Conservation (phyloP, 1,284 basidiomycete species). For the Trichosporon sp. region DNA sequence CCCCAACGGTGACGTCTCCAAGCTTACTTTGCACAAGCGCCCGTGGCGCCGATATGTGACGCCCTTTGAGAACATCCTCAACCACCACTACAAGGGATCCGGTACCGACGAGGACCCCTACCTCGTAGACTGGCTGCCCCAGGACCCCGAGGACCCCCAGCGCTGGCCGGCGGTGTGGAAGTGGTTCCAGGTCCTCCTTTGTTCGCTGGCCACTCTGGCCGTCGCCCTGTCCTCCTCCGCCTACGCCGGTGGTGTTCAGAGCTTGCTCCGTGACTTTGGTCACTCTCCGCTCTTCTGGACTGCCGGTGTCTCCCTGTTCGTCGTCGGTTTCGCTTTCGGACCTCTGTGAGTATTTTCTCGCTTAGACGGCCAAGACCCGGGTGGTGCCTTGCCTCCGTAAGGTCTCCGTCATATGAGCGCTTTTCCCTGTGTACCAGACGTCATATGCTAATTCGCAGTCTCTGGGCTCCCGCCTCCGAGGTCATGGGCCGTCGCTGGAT, state of each 20-base stretch:
- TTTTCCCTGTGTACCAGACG: neutral
- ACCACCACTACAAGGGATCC: conserved; percentile 41
- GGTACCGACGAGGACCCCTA: conserved; percentile 47
- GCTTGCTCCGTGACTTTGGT: conserved; percentile 26
- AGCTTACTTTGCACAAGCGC: conserved; percentile 25
- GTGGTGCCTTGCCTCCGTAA: neutral
- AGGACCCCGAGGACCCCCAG: conserved; percentile 38
- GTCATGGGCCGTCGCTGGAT: conserved; percentile 56
- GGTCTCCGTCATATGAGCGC: neutral
- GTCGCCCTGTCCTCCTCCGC: conserved; percentile 36
- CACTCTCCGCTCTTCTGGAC: conserved; percentile 27
- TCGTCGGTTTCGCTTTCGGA: conserved; percentile 41
- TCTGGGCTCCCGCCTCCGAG: conserved; percentile 53
- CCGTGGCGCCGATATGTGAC: conserved; percentile 42
- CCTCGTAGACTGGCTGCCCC: conserved; percentile 43
- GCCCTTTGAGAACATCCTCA: conserved; percentile 43
- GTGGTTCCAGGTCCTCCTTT: conserved; percentile 30
- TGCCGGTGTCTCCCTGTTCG: conserved; percentile 35
- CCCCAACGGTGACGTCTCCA: neutral
- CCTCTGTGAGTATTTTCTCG: conserved; percentile 24
- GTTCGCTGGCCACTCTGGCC: conserved; percentile 31
- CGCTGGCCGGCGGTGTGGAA: conserved; percentile 30
- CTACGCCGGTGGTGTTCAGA: conserved; percentile 31
- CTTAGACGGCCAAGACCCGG: too few species aligned
- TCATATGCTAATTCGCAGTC: conserved; percentile 1